A percentile compares a stretch with the other conserved stretches of the same genome.
Evolutionary conservation across 1,284 basidiomycete species (phyloP).

Genomic region (Rhodotorula sp.): DNA sequence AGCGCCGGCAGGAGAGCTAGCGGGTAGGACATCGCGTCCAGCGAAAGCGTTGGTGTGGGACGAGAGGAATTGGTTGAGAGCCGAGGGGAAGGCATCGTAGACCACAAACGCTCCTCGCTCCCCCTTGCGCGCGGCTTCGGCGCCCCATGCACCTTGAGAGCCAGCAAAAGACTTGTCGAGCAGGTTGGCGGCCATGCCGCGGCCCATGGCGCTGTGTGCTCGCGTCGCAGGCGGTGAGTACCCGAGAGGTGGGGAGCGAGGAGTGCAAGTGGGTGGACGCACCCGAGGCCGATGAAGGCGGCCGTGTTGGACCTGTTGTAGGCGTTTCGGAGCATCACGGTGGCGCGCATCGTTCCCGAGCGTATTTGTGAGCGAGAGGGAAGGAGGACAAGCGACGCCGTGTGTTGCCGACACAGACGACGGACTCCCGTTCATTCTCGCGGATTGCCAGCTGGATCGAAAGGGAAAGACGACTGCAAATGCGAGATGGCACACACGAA

Average conservation of each 20-base stretch:
- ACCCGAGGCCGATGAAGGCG: constrained; percentile 73
- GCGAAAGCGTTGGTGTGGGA: constrained; percentile 46
- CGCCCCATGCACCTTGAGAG: constrained; percentile 17
- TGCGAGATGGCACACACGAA: too few species aligned
- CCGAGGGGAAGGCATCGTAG: constrained; percentile 69
- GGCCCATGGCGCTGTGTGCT: constrained; percentile 60
- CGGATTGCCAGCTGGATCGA: too few species aligned
- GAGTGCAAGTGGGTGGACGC: constrained; percentile 43
- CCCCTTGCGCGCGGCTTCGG: constrained; percentile 1
- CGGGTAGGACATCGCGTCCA: constrained; percentile 45
- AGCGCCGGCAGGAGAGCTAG: constrained; percentile 50
- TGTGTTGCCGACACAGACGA: neutral
- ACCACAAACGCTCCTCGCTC: constrained; percentile 60
- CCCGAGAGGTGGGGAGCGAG: neutral
- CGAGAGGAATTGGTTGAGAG: constrained; percentile 59
- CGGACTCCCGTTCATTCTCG: too few species aligned
- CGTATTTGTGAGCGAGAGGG: neutral
- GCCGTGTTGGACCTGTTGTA: constrained; percentile 57
- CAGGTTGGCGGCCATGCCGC: constrained; percentile 77
- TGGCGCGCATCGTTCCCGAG: constrained; percentile 17
- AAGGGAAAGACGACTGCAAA: neutral
- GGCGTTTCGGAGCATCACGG: constrained; percentile 5
- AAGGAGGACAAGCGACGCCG: neutral
- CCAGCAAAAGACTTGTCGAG: constrained; percentile 42
- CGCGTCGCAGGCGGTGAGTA: neutral